Evolutionary conservation across 371 early-diverging fungal genomes (phyloP).

Genomic region (Saksenaea oblongispora): DNA sequence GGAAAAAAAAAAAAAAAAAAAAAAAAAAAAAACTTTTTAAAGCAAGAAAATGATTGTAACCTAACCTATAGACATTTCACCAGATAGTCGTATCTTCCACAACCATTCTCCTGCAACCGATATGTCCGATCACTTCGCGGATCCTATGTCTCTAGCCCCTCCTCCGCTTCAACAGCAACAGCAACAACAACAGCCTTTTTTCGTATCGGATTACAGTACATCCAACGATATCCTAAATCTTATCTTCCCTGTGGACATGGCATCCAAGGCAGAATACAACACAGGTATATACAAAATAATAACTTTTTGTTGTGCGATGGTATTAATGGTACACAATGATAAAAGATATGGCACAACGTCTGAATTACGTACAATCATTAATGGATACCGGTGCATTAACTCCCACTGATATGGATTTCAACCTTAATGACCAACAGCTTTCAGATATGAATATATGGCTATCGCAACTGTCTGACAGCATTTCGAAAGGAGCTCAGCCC

Average conservation of each 20-base stretch:
- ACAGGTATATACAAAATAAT: constrained; percentile 11
- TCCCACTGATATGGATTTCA: constrained; percentile 26
- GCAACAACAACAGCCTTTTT: neutral
- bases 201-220: neutral
- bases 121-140: constrained; percentile 23
- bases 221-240: constrained; percentile 15
- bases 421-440: constrained; percentile 36
- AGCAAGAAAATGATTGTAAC: neutral
- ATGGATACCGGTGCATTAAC: constrained; percentile 18
- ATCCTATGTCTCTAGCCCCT: neutral
- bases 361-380: constrained; percentile 25
- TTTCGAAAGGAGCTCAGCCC: constrained; percentile 22
- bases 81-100: constrained; percentile 11
- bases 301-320: neutral
- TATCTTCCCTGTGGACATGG: constrained; percentile 17
- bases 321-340: neutral
- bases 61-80: neutral
- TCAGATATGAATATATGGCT: constrained; percentile 46
- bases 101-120: constrained; percentile 30
- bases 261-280: constrained; percentile 21
- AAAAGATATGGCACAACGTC: constrained; percentile 39
- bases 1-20: constrained; percentile 7
- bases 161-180: constrained; percentile 1
- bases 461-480: constrained; percentile 21
- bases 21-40: neutral